phyloP scores from a whole-genome alignment of 352 stramenopile species.

The Elongisporangium undulatum region DNA sequence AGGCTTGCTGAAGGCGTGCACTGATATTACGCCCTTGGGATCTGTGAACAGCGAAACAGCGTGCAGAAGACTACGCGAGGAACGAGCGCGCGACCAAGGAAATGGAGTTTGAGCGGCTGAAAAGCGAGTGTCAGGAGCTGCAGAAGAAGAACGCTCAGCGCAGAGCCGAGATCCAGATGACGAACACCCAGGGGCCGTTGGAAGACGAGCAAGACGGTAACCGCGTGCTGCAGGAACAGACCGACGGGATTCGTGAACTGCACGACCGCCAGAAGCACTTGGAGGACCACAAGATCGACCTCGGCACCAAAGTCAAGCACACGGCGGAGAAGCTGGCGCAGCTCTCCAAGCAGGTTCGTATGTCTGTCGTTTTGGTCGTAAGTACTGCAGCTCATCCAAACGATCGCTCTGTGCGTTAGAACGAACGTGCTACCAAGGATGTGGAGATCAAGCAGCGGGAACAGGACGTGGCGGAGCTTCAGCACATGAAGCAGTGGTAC shows the following conservation, averaged over 20 bases:
- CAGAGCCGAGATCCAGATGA: slow-evolving; percentile 66
- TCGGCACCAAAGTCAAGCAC: slow-evolving; percentile 61
- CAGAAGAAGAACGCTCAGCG: slow-evolving; percentile 69
- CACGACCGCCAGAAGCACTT: slow-evolving; percentile 61
- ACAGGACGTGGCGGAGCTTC: slow-evolving; percentile 59
- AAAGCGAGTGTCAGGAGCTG: slow-evolving; percentile 59
- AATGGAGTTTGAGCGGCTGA: slow-evolving; percentile 44
- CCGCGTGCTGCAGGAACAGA: slow-evolving; percentile 69
- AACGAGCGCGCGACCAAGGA: slow-evolving; percentile 29
- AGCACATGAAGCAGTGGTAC: slow-evolving; percentile 80
- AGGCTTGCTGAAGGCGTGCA: neutral
- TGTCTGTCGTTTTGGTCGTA: neutral
- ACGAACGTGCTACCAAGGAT: slow-evolving; percentile 63
- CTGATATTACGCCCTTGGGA: neutral
- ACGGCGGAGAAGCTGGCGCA: slow-evolving; percentile 48
- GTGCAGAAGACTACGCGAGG: slow-evolving; percentile 35
- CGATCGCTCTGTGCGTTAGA: slow-evolving; percentile 19
- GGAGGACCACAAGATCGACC: slow-evolving; percentile 67
- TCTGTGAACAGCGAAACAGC: slow-evolving; percentile 31
- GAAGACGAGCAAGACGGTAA: slow-evolving; percentile 79
- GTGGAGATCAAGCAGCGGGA: slow-evolving; percentile 69
- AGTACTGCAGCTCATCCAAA: neutral
- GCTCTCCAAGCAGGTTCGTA: slow-evolving; percentile 47
- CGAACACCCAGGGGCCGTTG: slow-evolving; percentile 54
- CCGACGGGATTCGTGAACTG: slow-evolving; percentile 66